Percentiles rank a stretch among this genome's conserved stretches.
These are phyloP conservation scores for Gracilaria gracilis DNA, from an alignment of 23 red algal genomes.

Conservation along the genomic window DNA sequence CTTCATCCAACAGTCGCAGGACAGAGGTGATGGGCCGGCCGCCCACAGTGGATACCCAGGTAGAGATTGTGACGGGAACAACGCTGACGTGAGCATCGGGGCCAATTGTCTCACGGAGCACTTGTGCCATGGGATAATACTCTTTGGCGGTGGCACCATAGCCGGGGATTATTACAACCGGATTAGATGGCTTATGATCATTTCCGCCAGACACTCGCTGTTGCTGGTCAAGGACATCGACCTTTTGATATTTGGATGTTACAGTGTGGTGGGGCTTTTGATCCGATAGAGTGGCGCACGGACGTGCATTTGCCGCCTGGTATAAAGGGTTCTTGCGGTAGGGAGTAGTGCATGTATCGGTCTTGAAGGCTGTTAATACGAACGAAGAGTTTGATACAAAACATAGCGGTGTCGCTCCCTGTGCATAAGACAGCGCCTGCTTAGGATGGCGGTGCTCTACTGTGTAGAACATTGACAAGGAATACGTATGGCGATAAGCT, in stretches of 20 bases:
- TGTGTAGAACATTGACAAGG: not conserved
- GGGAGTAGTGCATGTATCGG: not conserved
- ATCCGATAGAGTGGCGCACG: not conserved
- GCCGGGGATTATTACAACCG: constrained; percentile 86
- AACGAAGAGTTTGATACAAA: not conserved
- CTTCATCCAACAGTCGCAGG: constrained; percentile 39
- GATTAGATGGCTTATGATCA: not conserved
- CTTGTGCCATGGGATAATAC: constrained; percentile 55
- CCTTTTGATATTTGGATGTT: not conserved
- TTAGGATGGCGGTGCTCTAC: too few species aligned
- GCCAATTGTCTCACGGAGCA: constrained; percentile 42
- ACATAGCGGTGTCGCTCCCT: not conserved
- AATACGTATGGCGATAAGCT: too few species aligned
- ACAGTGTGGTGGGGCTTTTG: not conserved
- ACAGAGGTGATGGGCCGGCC: constrained; percentile 85
- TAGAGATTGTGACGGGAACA: constrained; percentile 51
- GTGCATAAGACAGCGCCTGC: not conserved
- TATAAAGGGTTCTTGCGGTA: not conserved
- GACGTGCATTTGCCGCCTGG: not conserved
- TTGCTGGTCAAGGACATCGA: constrained; percentile 6
- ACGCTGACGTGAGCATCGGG: constrained; percentile 35
- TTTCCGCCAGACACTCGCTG: too few species aligned
- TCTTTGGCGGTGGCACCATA: constrained; percentile 65
- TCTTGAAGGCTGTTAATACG: too few species aligned
- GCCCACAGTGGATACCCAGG: constrained; percentile 72